Percentiles rank a stretch among this genome's conserved stretches.
These are phyloP conservation scores for Amphicarpaea edgeworthii DNA, from an alignment of 306 rosid genomes.

Conservation along the genomic window DNA sequence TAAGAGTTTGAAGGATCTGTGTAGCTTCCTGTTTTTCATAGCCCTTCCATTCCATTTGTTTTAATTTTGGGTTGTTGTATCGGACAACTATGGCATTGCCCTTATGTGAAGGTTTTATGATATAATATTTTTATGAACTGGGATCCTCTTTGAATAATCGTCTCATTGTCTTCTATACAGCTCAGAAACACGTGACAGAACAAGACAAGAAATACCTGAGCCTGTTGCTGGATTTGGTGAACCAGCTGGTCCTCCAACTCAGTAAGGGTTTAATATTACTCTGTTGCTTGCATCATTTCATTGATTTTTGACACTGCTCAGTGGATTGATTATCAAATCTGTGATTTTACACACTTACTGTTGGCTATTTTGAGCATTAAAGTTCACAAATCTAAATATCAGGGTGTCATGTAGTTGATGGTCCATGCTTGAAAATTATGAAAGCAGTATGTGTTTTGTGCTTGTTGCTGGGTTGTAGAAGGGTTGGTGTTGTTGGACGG, in stretches of 20 bases:
- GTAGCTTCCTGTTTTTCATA: background rate
- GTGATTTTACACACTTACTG: background rate
- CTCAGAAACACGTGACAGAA: constrained; percentile 54
- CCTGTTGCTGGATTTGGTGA: constrained; percentile 54
- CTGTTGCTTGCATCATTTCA: constrained; percentile 13
- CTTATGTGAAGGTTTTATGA: constrained; percentile 11
- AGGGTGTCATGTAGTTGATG: background rate
- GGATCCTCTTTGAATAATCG: background rate
- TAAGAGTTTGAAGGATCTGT: constrained; percentile 19
- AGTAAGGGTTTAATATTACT: constrained; percentile 50
- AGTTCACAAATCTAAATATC: constrained; percentile 14
- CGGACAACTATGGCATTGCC: background rate
- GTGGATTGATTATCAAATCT: constrained; percentile 13
- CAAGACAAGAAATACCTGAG: constrained; percentile 45
- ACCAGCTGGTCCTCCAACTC: constrained; percentile 49
- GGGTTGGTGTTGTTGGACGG: too few species aligned
- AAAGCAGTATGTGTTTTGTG: background rate
- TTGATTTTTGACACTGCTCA: background rate
- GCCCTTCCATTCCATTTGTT: too few species aligned
- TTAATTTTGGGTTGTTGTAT: constrained; percentile 12
- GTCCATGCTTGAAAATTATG: constrained; percentile 11
- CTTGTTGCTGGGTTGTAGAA: background rate
- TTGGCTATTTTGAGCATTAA: background rate
- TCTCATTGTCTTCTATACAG: constrained; percentile 51
- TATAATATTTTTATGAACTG: background rate